A percentile compares a stretch with the other conserved stretches of the same genome.
phyloP scores from a whole-genome alignment of 2,329 filamentous ascomycete genomes.

The Graphiopsis chlorocephala region DNA sequence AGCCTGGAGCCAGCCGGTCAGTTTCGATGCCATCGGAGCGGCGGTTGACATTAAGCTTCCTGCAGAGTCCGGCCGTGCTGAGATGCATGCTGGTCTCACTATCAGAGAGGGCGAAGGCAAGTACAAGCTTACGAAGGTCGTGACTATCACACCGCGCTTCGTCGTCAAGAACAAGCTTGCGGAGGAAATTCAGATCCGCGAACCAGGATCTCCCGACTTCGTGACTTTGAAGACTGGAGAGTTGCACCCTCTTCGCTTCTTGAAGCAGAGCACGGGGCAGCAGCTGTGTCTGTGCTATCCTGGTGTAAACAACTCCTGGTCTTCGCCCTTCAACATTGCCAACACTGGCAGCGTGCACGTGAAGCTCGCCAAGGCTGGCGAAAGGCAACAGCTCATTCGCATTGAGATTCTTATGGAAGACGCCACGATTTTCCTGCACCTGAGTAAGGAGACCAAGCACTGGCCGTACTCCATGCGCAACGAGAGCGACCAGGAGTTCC shows the following conservation, averaged over 20 bases:
- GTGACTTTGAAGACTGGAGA: slow-evolving; percentile 75
- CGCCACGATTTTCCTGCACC: slow-evolving; percentile 87
- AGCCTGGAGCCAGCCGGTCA: slow-evolving; percentile 94
- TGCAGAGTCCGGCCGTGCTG: slow-evolving; percentile 65
- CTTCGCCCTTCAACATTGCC: slow-evolving; percentile 94
- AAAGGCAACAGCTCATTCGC: slow-evolving; percentile 82
- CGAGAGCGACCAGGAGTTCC: slow-evolving; percentile 93
- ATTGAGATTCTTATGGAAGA: slow-evolving; percentile 89
- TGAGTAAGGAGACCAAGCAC: slow-evolving; percentile 86
- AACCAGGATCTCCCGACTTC: slow-evolving; percentile 85
- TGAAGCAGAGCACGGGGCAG: slow-evolving; percentile 78
- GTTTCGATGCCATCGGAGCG: slow-evolving; percentile 95
- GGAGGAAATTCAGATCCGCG: slow-evolving; percentile 84
- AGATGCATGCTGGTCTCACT: slow-evolving; percentile 88
- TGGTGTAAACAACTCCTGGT: slow-evolving; percentile 95
- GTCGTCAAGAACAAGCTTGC: slow-evolving; percentile 89
- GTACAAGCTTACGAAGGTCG: slow-evolving; percentile 94
- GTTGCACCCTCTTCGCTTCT: slow-evolving; percentile 81
- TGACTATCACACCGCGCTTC: slow-evolving; percentile 88
- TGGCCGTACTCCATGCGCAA: slow-evolving; percentile 99
- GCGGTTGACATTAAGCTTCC: slow-evolving; percentile 83
- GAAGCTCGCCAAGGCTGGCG: slow-evolving; percentile 86
- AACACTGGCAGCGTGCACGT: slow-evolving; percentile 90
- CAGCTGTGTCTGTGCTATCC: slow-evolving; percentile 91
- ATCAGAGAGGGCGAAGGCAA: slow-evolving; percentile 91